These are phyloP conservation scores for Mallotus nudiflorus DNA, from an alignment of 345 rosid species.

Conservation along the genomic window DNA sequence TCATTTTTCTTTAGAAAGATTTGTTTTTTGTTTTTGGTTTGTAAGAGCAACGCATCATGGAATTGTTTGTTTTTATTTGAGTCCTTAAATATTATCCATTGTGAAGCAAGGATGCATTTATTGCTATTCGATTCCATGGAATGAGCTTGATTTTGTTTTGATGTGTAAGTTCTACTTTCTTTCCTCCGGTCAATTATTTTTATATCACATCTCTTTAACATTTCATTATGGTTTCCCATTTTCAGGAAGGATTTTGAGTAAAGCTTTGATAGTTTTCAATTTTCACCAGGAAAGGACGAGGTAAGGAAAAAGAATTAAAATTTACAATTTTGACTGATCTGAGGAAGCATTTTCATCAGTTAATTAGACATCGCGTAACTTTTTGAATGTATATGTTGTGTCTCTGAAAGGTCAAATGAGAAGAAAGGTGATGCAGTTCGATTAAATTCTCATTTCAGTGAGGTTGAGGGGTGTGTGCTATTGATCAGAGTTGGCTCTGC, in stretches of 20 bases:
- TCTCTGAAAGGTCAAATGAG: neutral
- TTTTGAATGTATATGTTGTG: neutral
- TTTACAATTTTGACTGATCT: neutral
- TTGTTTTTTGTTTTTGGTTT: too few species aligned
- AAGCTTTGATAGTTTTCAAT: neutral
- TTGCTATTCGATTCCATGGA: slow-evolving; percentile 4
- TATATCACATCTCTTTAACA: neutral
- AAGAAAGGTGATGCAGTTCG: neutral
- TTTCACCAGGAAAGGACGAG: neutral
- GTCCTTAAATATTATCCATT: neutral
- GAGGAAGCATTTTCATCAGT: neutral
- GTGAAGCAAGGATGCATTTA: slow-evolving; percentile 15
- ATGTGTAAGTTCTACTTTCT: neutral
- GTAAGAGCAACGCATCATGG: neutral
- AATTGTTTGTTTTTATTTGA: neutral
- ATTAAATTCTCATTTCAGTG: neutral
- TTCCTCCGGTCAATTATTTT: neutral
- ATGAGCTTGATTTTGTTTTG: neutral
- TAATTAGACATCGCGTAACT: neutral
- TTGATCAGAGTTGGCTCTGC: neutral
- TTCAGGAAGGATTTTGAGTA: neutral
- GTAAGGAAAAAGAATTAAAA: neutral
- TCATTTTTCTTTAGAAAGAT: neutral
- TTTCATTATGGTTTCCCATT: neutral
- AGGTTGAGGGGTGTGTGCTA: neutral